Percentiles rank a stretch among this genome's conserved stretches.
Conservation (phyloP, 1,139 yeast species). For the Scheffersomyces illinoinensis region DNA sequence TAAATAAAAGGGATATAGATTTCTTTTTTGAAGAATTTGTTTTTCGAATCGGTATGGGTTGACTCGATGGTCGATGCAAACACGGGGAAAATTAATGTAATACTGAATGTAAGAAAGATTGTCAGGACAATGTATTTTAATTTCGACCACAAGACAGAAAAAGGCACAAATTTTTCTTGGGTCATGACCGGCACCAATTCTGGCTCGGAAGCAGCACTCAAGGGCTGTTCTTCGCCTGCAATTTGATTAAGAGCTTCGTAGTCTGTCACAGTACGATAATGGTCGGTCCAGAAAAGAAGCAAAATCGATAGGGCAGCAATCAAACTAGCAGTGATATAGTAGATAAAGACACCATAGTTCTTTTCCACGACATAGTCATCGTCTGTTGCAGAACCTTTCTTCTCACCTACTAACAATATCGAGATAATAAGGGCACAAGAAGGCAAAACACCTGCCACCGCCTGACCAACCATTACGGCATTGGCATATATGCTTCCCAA, state of each 20-base stretch:
- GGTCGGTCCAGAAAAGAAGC: slow-evolving; percentile 34
- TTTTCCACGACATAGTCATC: slow-evolving; percentile 30
- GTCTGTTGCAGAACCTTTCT: slow-evolving; percentile 11
- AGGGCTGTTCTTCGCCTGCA: slow-evolving; percentile 1
- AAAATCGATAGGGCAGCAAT: slow-evolving; percentile 54
- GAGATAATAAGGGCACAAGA: slow-evolving; percentile 71
- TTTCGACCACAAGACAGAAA: slow-evolving; percentile 54
- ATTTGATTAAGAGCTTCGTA: slow-evolving; percentile 12
- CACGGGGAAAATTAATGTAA: slow-evolving; percentile 83
- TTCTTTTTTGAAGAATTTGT: slow-evolving; percentile 41
- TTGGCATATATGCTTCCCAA: slow-evolving; percentile 79
- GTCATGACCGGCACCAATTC: background rate
- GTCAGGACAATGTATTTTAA: slow-evolving; percentile 65
- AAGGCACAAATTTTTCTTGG: slow-evolving; percentile 42
- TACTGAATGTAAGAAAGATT: slow-evolving; percentile 72
- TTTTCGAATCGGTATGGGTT: slow-evolving; percentile 32
- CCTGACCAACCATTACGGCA: slow-evolving; percentile 93
- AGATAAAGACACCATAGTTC: slow-evolving; percentile 56
- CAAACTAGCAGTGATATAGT: slow-evolving; percentile 70
- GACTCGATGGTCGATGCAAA: slow-evolving; percentile 77
- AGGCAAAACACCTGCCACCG: slow-evolving; percentile 89
- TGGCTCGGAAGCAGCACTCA: background rate
- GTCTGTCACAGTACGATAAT: slow-evolving; percentile 20
- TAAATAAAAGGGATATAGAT: slow-evolving; percentile 77
- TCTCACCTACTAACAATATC: slow-evolving; percentile 43